Conservation (phyloP, 73 alveolate genomes). For the Tetrahymena malaccensis region DNA sequence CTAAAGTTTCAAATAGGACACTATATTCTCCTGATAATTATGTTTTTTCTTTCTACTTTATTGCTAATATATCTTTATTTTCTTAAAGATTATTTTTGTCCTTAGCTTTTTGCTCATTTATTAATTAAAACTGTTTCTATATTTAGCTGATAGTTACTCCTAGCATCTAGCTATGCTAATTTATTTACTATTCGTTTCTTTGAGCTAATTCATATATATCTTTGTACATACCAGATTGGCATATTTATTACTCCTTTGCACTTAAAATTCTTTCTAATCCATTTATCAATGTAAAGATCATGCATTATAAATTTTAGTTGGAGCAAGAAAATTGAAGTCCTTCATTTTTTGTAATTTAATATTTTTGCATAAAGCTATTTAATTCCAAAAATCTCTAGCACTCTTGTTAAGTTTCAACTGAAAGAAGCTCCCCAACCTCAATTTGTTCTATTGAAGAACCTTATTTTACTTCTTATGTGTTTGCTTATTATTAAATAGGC, state of each 20-base stretch:
- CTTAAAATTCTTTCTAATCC: neutral
- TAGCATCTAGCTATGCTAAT: neutral
- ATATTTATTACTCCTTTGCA: neutral
- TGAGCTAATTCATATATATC: neutral
- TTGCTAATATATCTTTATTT: neutral
- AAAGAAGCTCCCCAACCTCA: neutral
- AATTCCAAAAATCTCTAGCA: neutral
- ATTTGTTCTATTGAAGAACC: neutral
- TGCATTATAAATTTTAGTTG: neutral
- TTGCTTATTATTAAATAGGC: neutral
- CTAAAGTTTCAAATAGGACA: neutral
- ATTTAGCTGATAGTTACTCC: neutral
- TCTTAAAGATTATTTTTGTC: neutral
- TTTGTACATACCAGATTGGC: neutral
- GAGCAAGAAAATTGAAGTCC: neutral
- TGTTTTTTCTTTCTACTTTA: neutral
- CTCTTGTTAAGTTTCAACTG: neutral
- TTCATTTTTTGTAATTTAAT: neutral
- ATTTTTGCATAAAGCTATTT: neutral
- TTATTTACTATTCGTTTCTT: neutral
- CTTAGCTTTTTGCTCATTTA: neutral
- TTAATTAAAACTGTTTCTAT: neutral
- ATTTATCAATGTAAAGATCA: neutral
- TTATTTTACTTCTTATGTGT: neutral
- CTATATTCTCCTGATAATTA: neutral